Evolutionary conservation across 176 grass and related monocot genomes (phyloP), one percentile per base, ranked within the genome.

Genomic region (Typha latifolia): DNA sequence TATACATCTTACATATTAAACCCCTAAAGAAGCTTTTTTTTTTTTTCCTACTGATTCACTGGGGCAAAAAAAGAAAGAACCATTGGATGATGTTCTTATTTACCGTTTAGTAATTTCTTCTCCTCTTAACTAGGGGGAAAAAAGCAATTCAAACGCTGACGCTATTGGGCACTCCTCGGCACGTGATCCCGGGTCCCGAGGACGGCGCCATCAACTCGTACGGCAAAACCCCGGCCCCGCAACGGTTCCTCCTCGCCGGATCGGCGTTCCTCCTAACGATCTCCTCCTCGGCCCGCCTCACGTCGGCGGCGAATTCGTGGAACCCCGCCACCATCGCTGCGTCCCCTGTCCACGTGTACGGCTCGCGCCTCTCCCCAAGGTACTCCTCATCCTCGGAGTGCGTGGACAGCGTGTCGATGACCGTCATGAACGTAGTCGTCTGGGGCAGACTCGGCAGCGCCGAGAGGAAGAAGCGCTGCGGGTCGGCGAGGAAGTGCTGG

Each of bases 371-470:
- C 79, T 99, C 86, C 3, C 94, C 94, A 50, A 99, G 82, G 79
- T 99, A 99, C 71, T 99, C 49, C 77, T 99, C 94, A 61, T 99
- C 94, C 49, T 62, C 84, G 3, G 94, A 99, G 81, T 99, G 94
- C 37, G 94, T 99, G 16, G 94, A 99, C 2, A 99, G 82, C 47
- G 94, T 99, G 84, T 99, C 94, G 66, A 99, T 99, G 48, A 99
- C 89, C 8, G 94, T 99, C 89, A 99, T 90, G 82, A 99, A 99
- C 0, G 89, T 99, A 1, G 94, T 99, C 29, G 82, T 67, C 78
- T 99, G 89, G 57, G 81, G 90, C 6, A 99, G 72, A 79, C 84
- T 84, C 66, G 94, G 94, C 69, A 99, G 78, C 80, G 94, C 80
- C 16, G 94, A 90, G 4, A 99, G 84, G 69, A 85, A 99, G 82